Conservation (phyloP, 1,139 yeast species). For the Candida albicans region DNA sequence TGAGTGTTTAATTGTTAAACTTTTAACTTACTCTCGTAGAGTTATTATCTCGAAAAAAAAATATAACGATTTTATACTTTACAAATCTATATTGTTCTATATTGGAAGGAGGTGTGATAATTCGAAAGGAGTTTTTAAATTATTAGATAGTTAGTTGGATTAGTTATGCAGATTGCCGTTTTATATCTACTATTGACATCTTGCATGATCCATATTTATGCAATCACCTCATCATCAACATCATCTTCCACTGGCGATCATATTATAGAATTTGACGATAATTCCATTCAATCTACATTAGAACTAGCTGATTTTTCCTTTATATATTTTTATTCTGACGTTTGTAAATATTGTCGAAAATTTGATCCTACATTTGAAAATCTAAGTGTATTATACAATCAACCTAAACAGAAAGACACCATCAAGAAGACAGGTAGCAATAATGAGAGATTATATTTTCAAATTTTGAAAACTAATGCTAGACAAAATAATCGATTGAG, state of each 20-base stretch:
- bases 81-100: too few relatives aligned
- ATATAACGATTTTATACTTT: too few relatives aligned
- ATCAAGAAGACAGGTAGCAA: conserved; percentile 4
- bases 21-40: too few relatives aligned
- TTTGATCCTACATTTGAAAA: conserved; percentile 41
- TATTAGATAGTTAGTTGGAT: background rate
- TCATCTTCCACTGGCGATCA: background rate
- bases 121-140: background rate
- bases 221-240: background rate
- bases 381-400: conserved; percentile 24
- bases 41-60: too few relatives aligned
- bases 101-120: too few relatives aligned
- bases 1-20: too few relatives aligned
- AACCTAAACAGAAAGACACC: too few relatives aligned
- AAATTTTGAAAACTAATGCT: conserved; percentile 34
- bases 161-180: background rate
- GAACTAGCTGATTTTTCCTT: conserved; percentile 32
- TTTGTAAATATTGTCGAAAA: conserved; percentile 37
- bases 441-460: conserved; percentile 20
- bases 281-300: conserved; percentile 18
- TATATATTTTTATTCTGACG: conserved; percentile 41
- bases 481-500: conserved; percentile 23
- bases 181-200: background rate
- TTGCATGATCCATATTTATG: background rate
- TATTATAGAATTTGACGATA: conserved; percentile 21